These are phyloP conservation scores for Fusarium chaquense DNA, from an alignment of 2,329 filamentous ascomycete genomes.

Conservation along the genomic window DNA sequence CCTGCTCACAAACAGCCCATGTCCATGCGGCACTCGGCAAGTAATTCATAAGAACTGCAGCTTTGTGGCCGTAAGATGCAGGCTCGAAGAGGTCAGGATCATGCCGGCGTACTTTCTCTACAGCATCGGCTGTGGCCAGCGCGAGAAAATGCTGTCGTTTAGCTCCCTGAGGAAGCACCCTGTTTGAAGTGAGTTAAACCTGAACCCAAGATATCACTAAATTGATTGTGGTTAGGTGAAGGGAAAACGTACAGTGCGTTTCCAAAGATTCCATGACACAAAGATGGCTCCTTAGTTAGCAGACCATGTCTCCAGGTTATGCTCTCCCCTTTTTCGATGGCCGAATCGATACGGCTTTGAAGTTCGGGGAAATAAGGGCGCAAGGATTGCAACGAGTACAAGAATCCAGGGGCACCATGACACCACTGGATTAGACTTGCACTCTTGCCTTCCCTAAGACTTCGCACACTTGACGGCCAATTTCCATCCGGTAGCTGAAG, in stretches of 20 bases:
- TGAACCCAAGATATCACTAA: constrained; percentile 41
- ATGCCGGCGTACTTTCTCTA: constrained; percentile 58
- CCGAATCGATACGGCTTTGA: constrained; percentile 63
- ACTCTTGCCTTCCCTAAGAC: constrained; percentile 56
- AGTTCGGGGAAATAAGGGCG: constrained; percentile 67
- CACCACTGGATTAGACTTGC: constrained; percentile 71
- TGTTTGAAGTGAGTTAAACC: constrained; percentile 42
- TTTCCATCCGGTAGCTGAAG: constrained; percentile 72
- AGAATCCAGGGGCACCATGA: constrained; percentile 74
- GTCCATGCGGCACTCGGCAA: constrained; percentile 55
- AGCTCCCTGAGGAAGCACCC: constrained; percentile 50
- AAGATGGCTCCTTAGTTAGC: constrained; percentile 72
- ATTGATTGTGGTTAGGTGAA: constrained; percentile 53
- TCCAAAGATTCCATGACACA: constrained; percentile 75
- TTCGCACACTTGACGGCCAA: constrained; percentile 67
- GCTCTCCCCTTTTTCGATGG: constrained; percentile 63
- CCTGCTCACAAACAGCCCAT: constrained; percentile 52
- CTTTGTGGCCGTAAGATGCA: constrained; percentile 53
- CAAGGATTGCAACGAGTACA: constrained; percentile 69
- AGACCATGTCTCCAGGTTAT: constrained; percentile 69
- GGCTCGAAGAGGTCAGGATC: constrained; percentile 53
- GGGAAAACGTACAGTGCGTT: constrained; percentile 67
- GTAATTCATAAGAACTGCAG: constrained; percentile 52
- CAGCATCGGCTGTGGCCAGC: constrained; percentile 67
- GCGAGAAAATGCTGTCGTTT: constrained; percentile 67